These are phyloP conservation scores for Penicillium sp. DNA, from an alignment of 2,329 filamentous ascomycete species.

Conservation along the genomic window DNA sequence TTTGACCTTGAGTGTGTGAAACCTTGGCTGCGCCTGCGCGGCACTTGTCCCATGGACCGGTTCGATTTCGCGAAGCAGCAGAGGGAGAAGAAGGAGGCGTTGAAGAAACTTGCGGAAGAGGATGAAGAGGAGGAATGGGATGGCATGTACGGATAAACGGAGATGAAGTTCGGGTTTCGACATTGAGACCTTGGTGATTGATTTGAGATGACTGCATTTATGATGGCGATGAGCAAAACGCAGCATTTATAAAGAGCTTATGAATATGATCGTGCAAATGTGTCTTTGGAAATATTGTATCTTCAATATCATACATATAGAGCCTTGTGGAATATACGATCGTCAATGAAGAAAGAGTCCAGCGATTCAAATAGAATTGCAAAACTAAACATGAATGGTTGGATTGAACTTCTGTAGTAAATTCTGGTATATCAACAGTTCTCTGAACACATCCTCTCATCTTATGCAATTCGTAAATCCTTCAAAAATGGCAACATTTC, in stretches of 20 bases:
- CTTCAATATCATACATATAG: too few species aligned
- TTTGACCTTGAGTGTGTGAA: slow-evolving; percentile 63
- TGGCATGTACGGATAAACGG: slow-evolving; percentile 43
- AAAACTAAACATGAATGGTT: neutral
- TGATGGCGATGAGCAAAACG: neutral
- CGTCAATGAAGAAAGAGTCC: too few species aligned
- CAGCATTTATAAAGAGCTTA: neutral
- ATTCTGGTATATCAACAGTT: neutral
- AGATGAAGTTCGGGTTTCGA: neutral
- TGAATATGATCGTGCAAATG: neutral
- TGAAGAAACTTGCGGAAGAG: slow-evolving; percentile 36
- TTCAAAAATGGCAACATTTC: neutral
- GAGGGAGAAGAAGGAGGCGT: slow-evolving; percentile 49
- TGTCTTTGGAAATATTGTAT: neutral
- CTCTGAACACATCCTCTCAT: neutral
- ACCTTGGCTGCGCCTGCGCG: slow-evolving; percentile 61
- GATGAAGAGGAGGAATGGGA: slow-evolving; percentile 48
- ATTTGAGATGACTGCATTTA: slow-evolving; percentile 1
- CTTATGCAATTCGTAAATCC: neutral
- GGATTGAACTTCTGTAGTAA: neutral
- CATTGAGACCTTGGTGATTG: neutral
- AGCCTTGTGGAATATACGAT: too few species aligned
- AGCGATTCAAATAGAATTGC: too few species aligned
- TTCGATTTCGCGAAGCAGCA: slow-evolving; percentile 55
- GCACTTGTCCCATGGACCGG: slow-evolving; percentile 60